A percentile compares a stretch with the other conserved stretches of the same genome.
Evolutionary conservation across 2,329 filamentous ascomycete genomes (phyloP).

Genomic region (Fusarium hostae): DNA sequence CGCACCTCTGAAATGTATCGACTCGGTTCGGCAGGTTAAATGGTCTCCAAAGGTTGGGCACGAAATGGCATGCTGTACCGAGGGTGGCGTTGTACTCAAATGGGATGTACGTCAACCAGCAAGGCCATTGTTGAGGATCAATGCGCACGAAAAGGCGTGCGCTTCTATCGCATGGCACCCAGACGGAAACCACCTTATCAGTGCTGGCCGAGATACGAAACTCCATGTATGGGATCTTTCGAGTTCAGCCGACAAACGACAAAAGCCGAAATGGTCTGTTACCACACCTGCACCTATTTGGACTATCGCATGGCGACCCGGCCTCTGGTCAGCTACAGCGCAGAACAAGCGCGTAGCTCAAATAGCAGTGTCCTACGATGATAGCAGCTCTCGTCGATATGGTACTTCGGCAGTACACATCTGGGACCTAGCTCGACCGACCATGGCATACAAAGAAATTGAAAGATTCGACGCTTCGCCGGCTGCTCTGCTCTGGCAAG

Average conservation of each 20-base stretch:
- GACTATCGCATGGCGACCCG: constrained; percentile 71
- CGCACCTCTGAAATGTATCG: constrained; percentile 54
- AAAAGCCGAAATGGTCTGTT: constrained; percentile 72
- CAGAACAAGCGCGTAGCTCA: constrained; percentile 70
- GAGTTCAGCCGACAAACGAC: constrained; percentile 68
- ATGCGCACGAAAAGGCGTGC: constrained; percentile 70
- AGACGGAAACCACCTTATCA: constrained; percentile 73
- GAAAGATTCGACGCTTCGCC: constrained; percentile 69
- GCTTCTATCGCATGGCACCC: constrained; percentile 74
- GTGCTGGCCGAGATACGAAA: constrained; percentile 69
- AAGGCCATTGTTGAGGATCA: constrained; percentile 67
- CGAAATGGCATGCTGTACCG: constrained; percentile 72
- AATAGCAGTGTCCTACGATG: constrained; percentile 71
- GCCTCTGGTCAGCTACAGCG: constrained; percentile 72
- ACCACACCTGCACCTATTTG: constrained; percentile 69
- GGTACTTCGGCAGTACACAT: constrained; percentile 71
- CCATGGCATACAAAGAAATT: constrained; percentile 74
- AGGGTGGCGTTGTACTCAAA: constrained; percentile 69
- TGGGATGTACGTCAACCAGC: constrained; percentile 70
- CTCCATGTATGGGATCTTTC: constrained; percentile 75
- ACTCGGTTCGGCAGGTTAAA: constrained; percentile 68
- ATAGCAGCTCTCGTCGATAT: constrained; percentile 62
- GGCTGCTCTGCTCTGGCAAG: constrained; percentile 69
- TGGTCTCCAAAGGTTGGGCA: constrained; percentile 72
- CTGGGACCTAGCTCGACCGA: constrained; percentile 75